Evolutionary conservation across 345 rosid species (phyloP).

Genomic region (Diplotaxis tenuifolia): DNA sequence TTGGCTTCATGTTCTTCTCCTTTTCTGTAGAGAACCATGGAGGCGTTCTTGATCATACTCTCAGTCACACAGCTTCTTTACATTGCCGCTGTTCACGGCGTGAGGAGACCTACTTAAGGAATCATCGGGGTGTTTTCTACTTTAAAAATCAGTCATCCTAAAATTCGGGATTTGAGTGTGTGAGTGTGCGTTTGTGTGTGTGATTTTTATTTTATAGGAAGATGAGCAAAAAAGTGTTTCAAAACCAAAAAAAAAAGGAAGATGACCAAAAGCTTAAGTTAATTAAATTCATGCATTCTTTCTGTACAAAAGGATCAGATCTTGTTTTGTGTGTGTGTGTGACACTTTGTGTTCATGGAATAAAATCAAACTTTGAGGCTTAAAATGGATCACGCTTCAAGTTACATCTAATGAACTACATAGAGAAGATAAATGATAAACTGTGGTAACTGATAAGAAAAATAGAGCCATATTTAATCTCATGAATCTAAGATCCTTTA

Average conservation of each 20-base stretch:
- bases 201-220: conserved; percentile 8
- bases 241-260: too few species aligned
- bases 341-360: conserved; percentile 26
- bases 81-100: conserved; percentile 70
- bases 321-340: conserved; percentile 25
- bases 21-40: conserved; percentile 88
- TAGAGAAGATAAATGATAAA: background rate
- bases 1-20: background rate
- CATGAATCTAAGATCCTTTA: conserved; percentile 17
- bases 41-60: conserved; percentile 88
- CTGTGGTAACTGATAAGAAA: background rate
- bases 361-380: conserved; percentile 30
- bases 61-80: conserved; percentile 81
- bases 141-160: conserved; percentile 15
- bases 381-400: background rate
- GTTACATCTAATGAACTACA: conserved; percentile 2
- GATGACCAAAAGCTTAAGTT: conserved; percentile 14
- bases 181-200: conserved; percentile 13
- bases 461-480: background rate
- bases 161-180: conserved; percentile 18
- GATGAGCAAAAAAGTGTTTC: too few species aligned
- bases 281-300: conserved; percentile 33
- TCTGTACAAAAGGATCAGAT: conserved; percentile 28
- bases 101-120: conserved; percentile 31
- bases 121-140: background rate